Evolutionary conservation across 225 moss, liverwort and hornwort genomes (phyloP).

Genomic region (Antitrichia curtipendula): DNA sequence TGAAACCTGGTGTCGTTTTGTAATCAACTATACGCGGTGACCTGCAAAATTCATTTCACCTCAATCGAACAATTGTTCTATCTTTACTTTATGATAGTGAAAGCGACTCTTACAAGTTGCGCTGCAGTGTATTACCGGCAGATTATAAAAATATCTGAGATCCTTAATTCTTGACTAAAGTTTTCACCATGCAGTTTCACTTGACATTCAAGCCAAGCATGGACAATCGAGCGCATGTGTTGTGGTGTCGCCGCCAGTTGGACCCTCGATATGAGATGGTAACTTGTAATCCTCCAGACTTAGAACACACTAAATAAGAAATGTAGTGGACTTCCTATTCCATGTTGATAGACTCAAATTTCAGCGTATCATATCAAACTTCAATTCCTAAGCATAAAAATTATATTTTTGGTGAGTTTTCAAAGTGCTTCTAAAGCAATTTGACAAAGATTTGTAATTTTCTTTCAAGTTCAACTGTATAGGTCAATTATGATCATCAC

Average conservation of each 20-base stretch:
- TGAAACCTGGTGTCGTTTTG: not conserved
- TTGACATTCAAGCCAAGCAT: constrained; percentile 64
- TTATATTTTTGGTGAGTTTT: not conserved
- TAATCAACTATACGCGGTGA: not conserved
- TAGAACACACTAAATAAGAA: no score
- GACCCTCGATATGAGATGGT: constrained; percentile 71
- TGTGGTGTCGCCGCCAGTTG: constrained; percentile 75
- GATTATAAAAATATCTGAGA: not conserved
- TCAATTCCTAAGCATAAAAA: not conserved
- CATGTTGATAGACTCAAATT: not conserved
- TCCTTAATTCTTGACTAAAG: not conserved
- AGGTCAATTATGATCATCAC: not conserved
- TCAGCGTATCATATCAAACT: no score
- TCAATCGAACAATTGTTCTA: not conserved
- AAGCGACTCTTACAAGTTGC: not conserved
- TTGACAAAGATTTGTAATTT: not conserved
- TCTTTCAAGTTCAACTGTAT: not conserved
- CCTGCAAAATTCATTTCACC: not conserved
- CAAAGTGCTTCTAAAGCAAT: not conserved
- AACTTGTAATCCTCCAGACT: not conserved
- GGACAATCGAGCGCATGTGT: constrained; percentile 55
- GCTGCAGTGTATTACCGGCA: not conserved
- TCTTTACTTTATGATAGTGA: not conserved
- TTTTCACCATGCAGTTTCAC: constrained; percentile 55
- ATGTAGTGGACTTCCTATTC: not conserved